Base-by-base conservation (phyloP, 306 rosid species). In the Fragaria vesca region DNA sequence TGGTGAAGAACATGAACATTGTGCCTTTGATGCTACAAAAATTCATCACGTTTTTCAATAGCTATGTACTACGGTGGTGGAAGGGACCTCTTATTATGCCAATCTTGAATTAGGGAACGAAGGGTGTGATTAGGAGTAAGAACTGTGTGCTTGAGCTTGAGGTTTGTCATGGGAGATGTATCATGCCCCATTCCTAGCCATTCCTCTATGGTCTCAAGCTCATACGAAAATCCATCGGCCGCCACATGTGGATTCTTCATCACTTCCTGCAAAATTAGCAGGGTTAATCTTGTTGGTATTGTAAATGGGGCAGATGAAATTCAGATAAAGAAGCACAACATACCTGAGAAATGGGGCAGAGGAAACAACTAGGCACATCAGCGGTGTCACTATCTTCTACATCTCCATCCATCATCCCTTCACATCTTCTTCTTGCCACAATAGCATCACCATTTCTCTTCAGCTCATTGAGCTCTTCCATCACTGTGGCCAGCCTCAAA, bases 321-420 rank as follows among this genome's bases (percentile, higher is more conserved):
- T 42, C 45, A 6, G 15, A 32, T 21, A 57, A 21, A 21, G 65
- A 47, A 75, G 42, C 73, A 80, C 36, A 30, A 60, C 30, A 2
- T 66, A 91, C 98, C 96, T 94, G 97, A 85, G 83, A 86, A 9
- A 94, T 92, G 32, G 98, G 98, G 79, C 98, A 94, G 43, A 90
- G 72, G 71, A 90, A 90, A 58, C 83, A 78, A 66, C 84, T 87
- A 8, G 98, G 98, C 38, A 88, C 86, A 76, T 89, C 92, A n/a
- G 4, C 45, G 1, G 81, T 21, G 12, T 75, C 80, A 13, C 78
- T 86, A 50, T 66, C 62, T 30, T 83, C 83, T 38, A 65, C 69
- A 36, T 24, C 81, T 43, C 83, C 79, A 24, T 80, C 76, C 68
- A 17, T 71, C 15, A 18, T 61, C 40, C 50, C 68, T 43, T 24